Base-by-base conservation (phyloP, 768 basidiomycete genomes). In the Termitomyces sp. region DNA sequence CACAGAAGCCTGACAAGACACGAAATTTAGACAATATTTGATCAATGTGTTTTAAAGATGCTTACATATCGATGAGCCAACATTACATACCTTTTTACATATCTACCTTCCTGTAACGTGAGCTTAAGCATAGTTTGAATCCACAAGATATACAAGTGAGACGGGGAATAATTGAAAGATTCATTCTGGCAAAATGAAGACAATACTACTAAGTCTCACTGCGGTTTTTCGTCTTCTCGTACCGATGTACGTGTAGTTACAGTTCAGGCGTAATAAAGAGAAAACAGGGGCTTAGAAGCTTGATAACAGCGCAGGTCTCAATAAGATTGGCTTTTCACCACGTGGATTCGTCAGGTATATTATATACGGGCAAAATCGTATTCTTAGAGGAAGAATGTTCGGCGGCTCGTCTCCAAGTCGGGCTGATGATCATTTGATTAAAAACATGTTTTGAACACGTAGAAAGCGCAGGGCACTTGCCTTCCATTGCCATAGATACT, bases 401-500 rank as follows among this genome's bases (percentile, higher is more conserved):
- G 79, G 70, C 94, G 83, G 11, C 88, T 88, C 3, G 91, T 90
- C 73, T 98, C 94, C 68, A 98, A 77, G 74, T 94, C 90, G n/a
- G 96, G 88, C 95, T 97, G 67, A 13, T 32, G 8, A 26, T 20
- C 11, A 33, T 45, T 44, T 10, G 46, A 67, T 54, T 14, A 36
- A 5, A 59, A 56, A 26, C 38, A 35, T 59, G 35, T 45, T 20
- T 28, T 47, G 14, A 6, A 41, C 4, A 20, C 1, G 9, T n/a
- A 43, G 46, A 47, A 49, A 36, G 7, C 45, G 54, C 46, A 55
- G 41, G 3, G 3, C 18, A 74, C 83, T 35, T 54, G 92, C 93
- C 83, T 94, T 94, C 92, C 93, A 95, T 59, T 80, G 78, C 94
- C 94, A 97, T 51, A 92, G 74, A 62, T 82, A 87, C 68, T 93